Base-by-base conservation (phyloP, 371 early-diverging fungal species). In the Lichtheimia hyalospora region DNA sequence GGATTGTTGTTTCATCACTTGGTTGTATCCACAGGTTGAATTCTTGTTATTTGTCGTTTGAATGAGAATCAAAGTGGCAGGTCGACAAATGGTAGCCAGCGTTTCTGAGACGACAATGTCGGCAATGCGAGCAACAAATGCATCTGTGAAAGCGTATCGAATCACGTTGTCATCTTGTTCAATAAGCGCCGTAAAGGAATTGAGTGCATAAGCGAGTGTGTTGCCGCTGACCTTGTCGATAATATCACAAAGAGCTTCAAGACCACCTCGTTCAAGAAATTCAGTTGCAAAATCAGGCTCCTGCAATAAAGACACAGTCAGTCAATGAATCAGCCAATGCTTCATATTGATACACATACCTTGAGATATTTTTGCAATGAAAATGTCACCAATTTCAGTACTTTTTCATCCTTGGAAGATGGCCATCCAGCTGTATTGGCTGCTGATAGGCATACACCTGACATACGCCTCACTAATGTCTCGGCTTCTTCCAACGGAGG, bases 151-250 rank as follows among this genome's bases (percentile, higher is more conserved):
- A 10, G 73, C 61, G 2, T 85, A 87, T 5, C 83, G 84, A 13
- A 73, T 61, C 34, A 34, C 34, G 10, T 34, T 6, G 34, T 34
- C 34, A 42, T 87, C 79, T 60, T 88, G 87, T 39, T 88, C 88
- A 84, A 89, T 84, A 13, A 89, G 68, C 6, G 84, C 83, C n/a
- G 81, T 70, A 54, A 89, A 71, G 0, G 88, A 84, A 27, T 82
- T 84, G 42, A 91, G 68, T 3, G 90, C 90, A 73, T 89, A 89
- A 8, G 90, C 90, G 13, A 91, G 66, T 0, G 88, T 87, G 55
- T 89, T 91, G 25, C 89, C 89, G 46, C 67, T 78, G 0, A 79
- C 64, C 25, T 72, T 81, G 41, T 73, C 68, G 21, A 89, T 83
- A 28, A 84, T 76, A 25, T 85, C 79, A 59, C 86, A 84, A n/a